Base-by-base conservation (phyloP, 164 flowering plant species). In the Buxus sempervirens region DNA sequence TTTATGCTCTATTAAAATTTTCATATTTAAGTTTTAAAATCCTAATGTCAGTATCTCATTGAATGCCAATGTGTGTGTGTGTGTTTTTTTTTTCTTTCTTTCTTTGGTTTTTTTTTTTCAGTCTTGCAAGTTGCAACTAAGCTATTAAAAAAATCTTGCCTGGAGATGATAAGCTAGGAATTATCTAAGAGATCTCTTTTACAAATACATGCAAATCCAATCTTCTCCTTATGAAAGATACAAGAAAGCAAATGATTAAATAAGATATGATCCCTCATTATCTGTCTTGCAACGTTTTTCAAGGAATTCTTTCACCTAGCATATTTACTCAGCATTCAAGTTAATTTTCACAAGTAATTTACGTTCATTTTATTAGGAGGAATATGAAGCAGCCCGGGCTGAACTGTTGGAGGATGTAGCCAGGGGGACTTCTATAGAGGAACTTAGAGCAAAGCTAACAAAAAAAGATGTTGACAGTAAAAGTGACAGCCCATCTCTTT, bases 311-410 rank as follows among this genome's bases (percentile, higher is more conserved):
- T 55, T 14, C n/a, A 10, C 25, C 19, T 53, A 10, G 18, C 12
- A 45, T 4, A 45, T 5, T 4, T 45, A 45, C 12, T 45, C 2
- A 15, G 51, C 18, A 4, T 49, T 26, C 42, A 7, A 22, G 36
- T 22, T 54, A 64, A 27, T 62, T 23, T 58, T 64, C 25, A 21
- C 66, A 57, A 38, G 58, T 58, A 65, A 53, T 18, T 62, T 21
- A 59, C 22, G 28, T 58, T 19, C 70, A 25, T 74, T 21, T 62
- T 54, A 32, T n/a, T 64, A 93, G 98, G 89, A 63, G 75, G 98
- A 95, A 72, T 95, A 85, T 82, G 97, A 95, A 84, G 98, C 96
- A 60, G 98, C 97, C 67, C 89, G 97, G 23, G 45, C 70, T 59
- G 97, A 95, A 79, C 83, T 95, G 61, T 26, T 83, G 82, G 86